Conservation (phyloP, 2,329 filamentous ascomycete genomes). For the Orbilia blumenaviensis region DNA sequence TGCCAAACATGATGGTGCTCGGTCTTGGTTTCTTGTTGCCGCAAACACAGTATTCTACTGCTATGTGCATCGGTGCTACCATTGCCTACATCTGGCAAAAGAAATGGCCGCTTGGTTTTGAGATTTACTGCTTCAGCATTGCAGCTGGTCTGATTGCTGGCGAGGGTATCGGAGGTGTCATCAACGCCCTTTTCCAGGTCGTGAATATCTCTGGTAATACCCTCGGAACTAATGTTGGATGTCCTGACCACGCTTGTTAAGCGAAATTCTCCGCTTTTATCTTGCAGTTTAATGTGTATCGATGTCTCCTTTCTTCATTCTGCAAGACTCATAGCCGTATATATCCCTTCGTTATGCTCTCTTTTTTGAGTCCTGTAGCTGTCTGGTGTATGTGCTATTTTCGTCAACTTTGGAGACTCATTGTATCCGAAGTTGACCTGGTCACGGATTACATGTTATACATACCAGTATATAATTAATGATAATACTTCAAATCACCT, state of each 20-base stretch:
- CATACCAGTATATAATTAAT: conserved; percentile 16
- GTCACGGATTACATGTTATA: conserved; percentile 13
- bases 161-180: conserved; percentile 71
- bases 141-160: conserved; percentile 71
- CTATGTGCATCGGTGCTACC: conserved; percentile 69
- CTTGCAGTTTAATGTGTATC: background rate
- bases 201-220: conserved; percentile 59
- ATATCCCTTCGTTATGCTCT: conserved; percentile 11
- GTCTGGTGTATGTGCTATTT: conserved; percentile 17
- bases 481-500: conserved; percentile 2
- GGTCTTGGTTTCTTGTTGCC: conserved; percentile 70
- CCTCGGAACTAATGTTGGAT: conserved; percentile 63
- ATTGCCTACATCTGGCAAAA: conserved; percentile 67
- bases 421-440: background rate
- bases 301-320: background rate
- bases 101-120: conserved; percentile 66
- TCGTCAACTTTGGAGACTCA: background rate
- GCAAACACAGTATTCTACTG: conserved; percentile 68
- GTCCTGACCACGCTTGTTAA: conserved; percentile 59
- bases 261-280: background rate
- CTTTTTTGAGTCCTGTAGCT: background rate
- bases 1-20: conserved; percentile 72
- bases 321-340: conserved; percentile 25
- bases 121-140: conserved; percentile 70
- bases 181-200: conserved; percentile 68